These are phyloP conservation scores for Magnaporthiopsis poae DNA, from an alignment of 2,329 filamentous ascomycete species.

Conservation along the genomic window DNA sequence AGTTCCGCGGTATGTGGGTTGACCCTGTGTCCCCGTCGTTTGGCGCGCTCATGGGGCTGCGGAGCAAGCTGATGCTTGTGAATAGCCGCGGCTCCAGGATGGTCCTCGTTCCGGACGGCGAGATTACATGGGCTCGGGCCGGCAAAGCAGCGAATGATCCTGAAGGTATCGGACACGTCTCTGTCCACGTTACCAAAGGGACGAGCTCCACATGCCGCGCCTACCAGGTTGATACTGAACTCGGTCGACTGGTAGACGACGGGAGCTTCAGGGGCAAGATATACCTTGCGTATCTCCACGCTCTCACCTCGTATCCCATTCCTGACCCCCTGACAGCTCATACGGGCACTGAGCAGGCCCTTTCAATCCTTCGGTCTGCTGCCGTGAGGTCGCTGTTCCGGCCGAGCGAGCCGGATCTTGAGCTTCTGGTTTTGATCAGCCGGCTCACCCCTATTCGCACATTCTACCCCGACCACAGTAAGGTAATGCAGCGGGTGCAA, in stretches of 20 bases:
- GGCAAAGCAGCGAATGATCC: background rate
- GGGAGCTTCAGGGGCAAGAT: conserved; percentile 43
- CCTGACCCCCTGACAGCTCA: conserved; percentile 36
- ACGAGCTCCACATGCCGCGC: conserved; percentile 22
- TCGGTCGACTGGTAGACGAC: conserved; percentile 42
- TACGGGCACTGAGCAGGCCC: conserved; percentile 46
- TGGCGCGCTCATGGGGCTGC: conserved; percentile 38
- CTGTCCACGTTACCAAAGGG: conserved; percentile 16
- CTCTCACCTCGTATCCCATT: conserved; percentile 40
- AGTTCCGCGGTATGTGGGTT: conserved; percentile 41
- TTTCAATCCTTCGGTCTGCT: conserved; percentile 38
- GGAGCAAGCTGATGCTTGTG: conserved; percentile 37
- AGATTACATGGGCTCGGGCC: conserved; percentile 7
- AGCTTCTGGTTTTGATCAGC: conserved; percentile 28
- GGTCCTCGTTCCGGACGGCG: conserved; percentile 30
- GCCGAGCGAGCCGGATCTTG: conserved; percentile 24
- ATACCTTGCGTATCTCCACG: conserved; percentile 42
- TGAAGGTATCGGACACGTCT: background rate
- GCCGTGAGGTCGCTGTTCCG: conserved; percentile 23
- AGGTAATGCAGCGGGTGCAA: background rate
- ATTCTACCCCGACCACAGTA: background rate
- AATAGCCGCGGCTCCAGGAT: conserved; percentile 10
- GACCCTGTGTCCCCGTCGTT: conserved; percentile 33
- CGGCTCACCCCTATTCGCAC: conserved; percentile 15
- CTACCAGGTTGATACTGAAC: conserved; percentile 37